These are phyloP conservation scores for apple (Malus domestica) DNA, from an alignment of 306 rosid genomes.

Conservation along the genomic window ASM211411v1 NC_041794.1:31917001-31917500, in stretches of 20 bases:
- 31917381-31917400: not conserved
- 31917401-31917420: not conserved
- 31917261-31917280: not conserved
- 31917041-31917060: not conserved
- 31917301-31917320: not conserved
- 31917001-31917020: not conserved
- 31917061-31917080: not conserved
- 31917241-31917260: not conserved
- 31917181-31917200: not conserved
- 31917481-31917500: not conserved
- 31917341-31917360: not conserved
- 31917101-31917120: not conserved
- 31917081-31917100: too few relatives aligned
- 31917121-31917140: not conserved
- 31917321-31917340: not conserved
- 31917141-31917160: not conserved
- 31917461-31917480: not conserved
- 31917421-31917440: not conserved
- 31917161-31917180: not conserved
- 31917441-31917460: not conserved
- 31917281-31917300: not conserved
- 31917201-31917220: not conserved
- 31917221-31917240: not conserved
- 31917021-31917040: not conserved
- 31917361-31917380: not conserved